Evolutionary conservation across 2,329 filamentous ascomycete species (phyloP), one percentile per base, ranked within the genome.

Genomic region (Curvularia spicifera): DNA sequence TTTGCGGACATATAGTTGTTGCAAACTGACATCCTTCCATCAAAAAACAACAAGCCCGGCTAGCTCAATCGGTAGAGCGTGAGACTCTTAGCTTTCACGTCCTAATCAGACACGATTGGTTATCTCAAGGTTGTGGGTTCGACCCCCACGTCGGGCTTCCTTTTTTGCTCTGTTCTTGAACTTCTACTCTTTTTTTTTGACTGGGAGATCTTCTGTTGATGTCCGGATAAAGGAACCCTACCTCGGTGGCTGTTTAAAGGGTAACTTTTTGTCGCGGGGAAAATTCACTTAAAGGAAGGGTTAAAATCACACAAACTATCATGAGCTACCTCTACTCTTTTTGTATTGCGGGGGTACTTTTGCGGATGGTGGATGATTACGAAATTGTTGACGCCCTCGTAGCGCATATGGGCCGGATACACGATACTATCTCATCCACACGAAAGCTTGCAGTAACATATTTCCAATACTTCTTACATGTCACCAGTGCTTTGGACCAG

Each of bases 41-140:
- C 54, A 46, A 57, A 42, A 47, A 56, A 42, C 42, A 57, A 24
- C 42, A 57, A 53, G 53, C 57, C 49, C 44, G 48, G 53, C 46
- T 60, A 57, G 49, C 53, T 72, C 71, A 76, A 76, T 76, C 74
- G 75, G 74, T 76, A 77, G 74, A 75, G 74, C 74, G 73, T 77
- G 69, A 76, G 74, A 76, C 74, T 77, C 74, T 77, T 76, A 76
- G 57, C 35, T 35, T 40, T 63, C 54, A 54, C 56, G 51, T 44
- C 44, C 55, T 57, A 49, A 53, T 9, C 6, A 57, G 51, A 58
- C 51, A 20, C 59, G 56, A 61, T 61, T 53, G 45, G 43, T 53
- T 48, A 61, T 61, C 59, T 61, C 55, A 61, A 61, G 59, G 59
- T 59, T 61, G 59, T 58, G 59, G 55, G 59, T 61, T 61, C 59